A percentile compares a stretch with the other conserved stretches of the same genome.
Conservation (phyloP, 192 early-diverging fungal genomes). For the Funneliformis mosseae region DNA sequence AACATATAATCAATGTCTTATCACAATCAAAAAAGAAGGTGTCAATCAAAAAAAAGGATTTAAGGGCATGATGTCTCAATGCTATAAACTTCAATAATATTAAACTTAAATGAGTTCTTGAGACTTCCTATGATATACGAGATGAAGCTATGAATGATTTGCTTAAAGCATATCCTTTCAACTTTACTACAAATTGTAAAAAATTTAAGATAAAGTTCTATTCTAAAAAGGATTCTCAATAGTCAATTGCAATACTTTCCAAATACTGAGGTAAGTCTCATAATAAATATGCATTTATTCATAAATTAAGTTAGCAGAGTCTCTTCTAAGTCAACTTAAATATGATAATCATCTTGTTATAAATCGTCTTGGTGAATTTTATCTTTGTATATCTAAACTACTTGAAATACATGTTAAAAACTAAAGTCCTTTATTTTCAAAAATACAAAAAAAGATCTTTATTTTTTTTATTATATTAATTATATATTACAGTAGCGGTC, state of each 20-base stretch:
- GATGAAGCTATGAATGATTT: constrained; percentile 27
- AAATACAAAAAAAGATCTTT: not conserved
- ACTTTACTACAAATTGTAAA: constrained; percentile 10
- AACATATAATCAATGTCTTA: constrained; percentile 12
- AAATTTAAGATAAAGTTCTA: not conserved
- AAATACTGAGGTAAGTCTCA: not conserved
- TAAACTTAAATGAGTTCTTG: not conserved
- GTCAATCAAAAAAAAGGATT: constrained; percentile 16
- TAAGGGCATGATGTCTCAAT: not conserved
- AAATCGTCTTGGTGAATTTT: too few species aligned
- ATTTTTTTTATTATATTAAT: too few species aligned
- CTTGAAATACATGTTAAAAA: constrained; percentile 11
- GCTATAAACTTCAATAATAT: not conserved
- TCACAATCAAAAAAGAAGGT: constrained; percentile 9
- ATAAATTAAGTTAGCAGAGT: not conserved
- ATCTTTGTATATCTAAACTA: not conserved
- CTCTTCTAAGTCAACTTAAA: not conserved
- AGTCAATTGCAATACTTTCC: constrained; percentile 18
- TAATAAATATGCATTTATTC: not conserved
- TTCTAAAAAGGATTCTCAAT: constrained; percentile 7
- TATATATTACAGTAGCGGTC: too few species aligned
- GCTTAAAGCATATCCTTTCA: not conserved
- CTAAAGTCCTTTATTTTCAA: not conserved
- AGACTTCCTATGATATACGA: constrained; percentile 18
- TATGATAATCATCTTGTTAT: constrained; percentile 1